Evolutionary conservation across 2,329 filamentous ascomycete genomes (phyloP).

Genomic region (Diaporthe australafricana): DNA sequence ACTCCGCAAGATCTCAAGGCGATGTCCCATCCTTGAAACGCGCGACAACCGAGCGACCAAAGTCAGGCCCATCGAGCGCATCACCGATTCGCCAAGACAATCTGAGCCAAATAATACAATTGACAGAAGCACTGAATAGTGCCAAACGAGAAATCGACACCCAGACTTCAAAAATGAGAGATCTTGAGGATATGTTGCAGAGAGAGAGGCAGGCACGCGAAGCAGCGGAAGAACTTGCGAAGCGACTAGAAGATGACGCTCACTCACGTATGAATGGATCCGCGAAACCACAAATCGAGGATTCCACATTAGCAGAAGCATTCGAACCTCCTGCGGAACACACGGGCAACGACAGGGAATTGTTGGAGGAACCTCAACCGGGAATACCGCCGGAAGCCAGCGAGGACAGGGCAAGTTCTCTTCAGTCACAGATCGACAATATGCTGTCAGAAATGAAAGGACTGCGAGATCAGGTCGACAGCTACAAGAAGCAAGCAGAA

Average conservation of each 20-base stretch:
- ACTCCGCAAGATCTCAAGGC: constrained; percentile 64
- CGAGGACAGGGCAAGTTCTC: constrained; percentile 23
- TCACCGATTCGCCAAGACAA: constrained; percentile 72
- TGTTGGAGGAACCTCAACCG: background rate
- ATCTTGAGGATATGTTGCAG: constrained; percentile 81
- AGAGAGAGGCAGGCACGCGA: constrained; percentile 86
- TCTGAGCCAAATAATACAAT: constrained; percentile 80
- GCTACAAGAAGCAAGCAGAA: constrained; percentile 82
- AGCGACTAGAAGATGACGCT: constrained; percentile 71
- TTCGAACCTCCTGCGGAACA: constrained; percentile 58
- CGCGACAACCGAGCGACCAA: constrained; percentile 79
- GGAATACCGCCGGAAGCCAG: constrained; percentile 44
- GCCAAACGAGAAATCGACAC: constrained; percentile 88
- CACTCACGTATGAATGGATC: constrained; percentile 53
- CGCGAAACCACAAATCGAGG: constrained; percentile 50
- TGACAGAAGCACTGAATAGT: constrained; percentile 86
- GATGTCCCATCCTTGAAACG: constrained; percentile 76
- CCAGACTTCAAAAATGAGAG: constrained; percentile 83
- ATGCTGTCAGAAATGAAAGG: constrained; percentile 85
- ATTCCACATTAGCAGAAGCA: constrained; percentile 57
- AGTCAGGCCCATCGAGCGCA: constrained; percentile 61
- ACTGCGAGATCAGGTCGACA: constrained; percentile 83
- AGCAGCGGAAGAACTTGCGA: constrained; percentile 84
- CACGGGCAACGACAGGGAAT: background rate
- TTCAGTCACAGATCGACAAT: constrained; percentile 79